Conservation (phyloP, 2,329 filamentous ascomycete genomes). For the Alternaria sp. region DNA sequence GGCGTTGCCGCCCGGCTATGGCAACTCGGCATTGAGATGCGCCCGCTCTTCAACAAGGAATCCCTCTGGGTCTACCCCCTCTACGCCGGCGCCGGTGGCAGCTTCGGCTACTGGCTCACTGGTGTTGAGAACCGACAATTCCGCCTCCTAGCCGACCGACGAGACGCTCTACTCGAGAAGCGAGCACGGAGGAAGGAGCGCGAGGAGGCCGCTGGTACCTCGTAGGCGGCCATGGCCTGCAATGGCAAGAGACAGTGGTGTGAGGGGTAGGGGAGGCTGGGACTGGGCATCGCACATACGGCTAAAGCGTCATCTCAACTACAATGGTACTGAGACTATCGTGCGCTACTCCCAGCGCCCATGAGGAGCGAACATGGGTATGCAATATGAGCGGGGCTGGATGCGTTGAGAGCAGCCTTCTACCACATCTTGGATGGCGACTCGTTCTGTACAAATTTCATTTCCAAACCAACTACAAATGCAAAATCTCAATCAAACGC, state of each 20-base stretch:
- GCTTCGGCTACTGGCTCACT: conserved; percentile 97
- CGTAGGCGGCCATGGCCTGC: neutral
- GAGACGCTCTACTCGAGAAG: conserved; percentile 85
- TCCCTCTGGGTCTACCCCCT: conserved; percentile 91
- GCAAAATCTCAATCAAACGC: neutral
- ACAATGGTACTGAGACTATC: conserved; percentile 4
- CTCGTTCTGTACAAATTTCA: conserved; percentile 42
- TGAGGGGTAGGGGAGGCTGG: conserved; percentile 6
- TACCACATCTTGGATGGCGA: conserved; percentile 37
- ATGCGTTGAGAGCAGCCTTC: conserved; percentile 25
- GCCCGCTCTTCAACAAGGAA: conserved; percentile 84
- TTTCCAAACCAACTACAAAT: conserved; percentile 18
- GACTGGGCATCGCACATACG: neutral
- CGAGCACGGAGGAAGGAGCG: conserved; percentile 76
- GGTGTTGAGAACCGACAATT: conserved; percentile 86
- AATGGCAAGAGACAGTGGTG: neutral
- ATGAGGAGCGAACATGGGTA: neutral
- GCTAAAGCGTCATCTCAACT: neutral
- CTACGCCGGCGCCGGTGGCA: conserved; percentile 83
- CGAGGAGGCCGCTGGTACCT: conserved; percentile 53
- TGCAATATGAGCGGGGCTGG: conserved; percentile 5
- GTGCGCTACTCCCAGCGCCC: conserved; percentile 7
- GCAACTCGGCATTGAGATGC: conserved; percentile 99
- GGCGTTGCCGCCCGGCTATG: conserved; percentile 91
- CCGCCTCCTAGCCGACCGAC: conserved; percentile 77